Evolutionary conservation across 345 rosid genomes (phyloP), one percentile per base, ranked within the genome.

Genomic region (Hevea brasiliensis): DNA sequence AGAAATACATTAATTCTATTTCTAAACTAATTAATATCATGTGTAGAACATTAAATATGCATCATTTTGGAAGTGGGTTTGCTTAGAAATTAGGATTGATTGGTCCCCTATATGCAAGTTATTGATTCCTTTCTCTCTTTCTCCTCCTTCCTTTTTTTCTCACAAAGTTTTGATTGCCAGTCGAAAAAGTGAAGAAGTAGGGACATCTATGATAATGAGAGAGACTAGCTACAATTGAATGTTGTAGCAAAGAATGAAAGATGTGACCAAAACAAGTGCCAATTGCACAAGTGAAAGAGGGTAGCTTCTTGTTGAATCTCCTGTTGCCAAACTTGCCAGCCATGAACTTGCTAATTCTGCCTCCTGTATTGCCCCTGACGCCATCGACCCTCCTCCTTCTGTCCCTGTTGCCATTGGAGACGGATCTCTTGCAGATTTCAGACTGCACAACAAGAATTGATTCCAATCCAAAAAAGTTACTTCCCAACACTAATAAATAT

Each of bases 281-380:
- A 15, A 67, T 50, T 73, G 72, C 35, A 60, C n/a, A 45, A 67
- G 20, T 11, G 67, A 67, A 47, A 47, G 78, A 75, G 26, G 54
- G 20, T 53, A 73, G 51, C 41, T 66, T 72, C 75, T 75, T 51
- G 75, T 29, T 35, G 86, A 82, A 53, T 76, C 80, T 67, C 87
- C 90, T 0, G 74, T 67, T 2, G 89, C 92, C 79, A 86, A 78
- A 76, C 77, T 81, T 26, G 90, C 90, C 13, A 85, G 70, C 92
- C 90, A 88, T 76, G 86, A 75, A 76, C 72, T 81, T 13, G 72
- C 80, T 11, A 76, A n/a, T 76, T 79, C 61, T 61, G 87, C 71
- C 3, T 63, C 76, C 53, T 80, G 60, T 59, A 76, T 64, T 3
- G 81, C 74, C 5, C 76, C 40, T 12, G 35, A 67, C 2, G 68